Percentiles rank a stretch among this genome's conserved stretches.
Conservation (phyloP, 163 green algal species). For the Coccomyxa subellipsoidea region DNA sequence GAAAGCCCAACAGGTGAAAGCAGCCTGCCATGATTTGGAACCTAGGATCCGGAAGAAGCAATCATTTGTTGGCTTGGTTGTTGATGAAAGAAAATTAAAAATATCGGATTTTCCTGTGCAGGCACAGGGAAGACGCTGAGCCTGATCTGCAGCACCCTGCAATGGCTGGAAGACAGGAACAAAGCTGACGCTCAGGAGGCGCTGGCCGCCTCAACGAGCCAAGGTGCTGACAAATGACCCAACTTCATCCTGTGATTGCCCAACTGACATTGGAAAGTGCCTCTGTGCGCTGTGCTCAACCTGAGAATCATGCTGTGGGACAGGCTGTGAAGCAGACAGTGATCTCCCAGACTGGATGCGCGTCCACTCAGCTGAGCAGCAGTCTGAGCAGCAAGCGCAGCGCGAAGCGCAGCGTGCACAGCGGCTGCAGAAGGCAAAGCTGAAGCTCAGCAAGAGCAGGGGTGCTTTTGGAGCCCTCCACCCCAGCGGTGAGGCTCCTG, state of each 20-base stretch:
- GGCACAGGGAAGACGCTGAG: slow-evolving; percentile 94
- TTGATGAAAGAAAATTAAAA: no score
- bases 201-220: neutral
- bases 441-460: slow-evolving; percentile 6
- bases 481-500: neutral
- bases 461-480: neutral
- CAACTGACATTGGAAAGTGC: no score
- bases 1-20: slow-evolving; percentile 82
- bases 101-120: slow-evolving; percentile 35
- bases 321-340: neutral
- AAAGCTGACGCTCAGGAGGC: slow-evolving; percentile 15
- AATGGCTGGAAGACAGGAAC: slow-evolving; percentile 78
- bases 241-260: no score
- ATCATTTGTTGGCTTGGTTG: no score
- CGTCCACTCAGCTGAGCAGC: slow-evolving; percentile 28
- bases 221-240: neutral
- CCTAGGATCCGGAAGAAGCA: no score
- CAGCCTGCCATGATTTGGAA: neutral
- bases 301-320: neutral
- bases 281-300: no score
- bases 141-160: slow-evolving; percentile 80
- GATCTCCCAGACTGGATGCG: slow-evolving; percentile 43
- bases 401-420: neutral
- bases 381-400: slow-evolving; percentile 11
- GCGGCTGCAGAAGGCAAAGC: neutral